Conservation (phyloP, 495 filamentous ascomycete genomes). For the Penicillium simplicissimum region DNA sequence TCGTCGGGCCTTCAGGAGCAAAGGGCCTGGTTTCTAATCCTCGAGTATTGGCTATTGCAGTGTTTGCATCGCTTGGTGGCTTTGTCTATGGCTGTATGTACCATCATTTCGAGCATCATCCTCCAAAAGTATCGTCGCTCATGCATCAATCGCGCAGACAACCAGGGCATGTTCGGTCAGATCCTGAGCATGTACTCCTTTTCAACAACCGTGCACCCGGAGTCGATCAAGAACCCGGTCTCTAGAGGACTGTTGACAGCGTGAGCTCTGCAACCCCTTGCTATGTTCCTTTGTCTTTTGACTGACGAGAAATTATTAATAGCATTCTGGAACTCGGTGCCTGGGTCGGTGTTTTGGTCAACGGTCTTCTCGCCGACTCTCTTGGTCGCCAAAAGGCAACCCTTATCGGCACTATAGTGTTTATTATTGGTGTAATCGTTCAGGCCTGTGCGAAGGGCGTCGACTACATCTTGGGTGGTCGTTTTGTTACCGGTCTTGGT, state of each 20-base stretch:
- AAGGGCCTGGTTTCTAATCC: slow-evolving; percentile 35
- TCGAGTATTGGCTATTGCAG: slow-evolving; percentile 35
- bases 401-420: slow-evolving; percentile 65
- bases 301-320: slow-evolving; percentile 58
- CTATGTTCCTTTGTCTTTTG: slow-evolving; percentile 3
- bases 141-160: slow-evolving; percentile 24
- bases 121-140: background rate
- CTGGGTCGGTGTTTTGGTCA: slow-evolving; percentile 74
- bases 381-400: slow-evolving; percentile 73
- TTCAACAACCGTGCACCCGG: slow-evolving; percentile 25
- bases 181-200: slow-evolving; percentile 39
- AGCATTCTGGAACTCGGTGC: slow-evolving; percentile 82
- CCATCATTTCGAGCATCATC: background rate
- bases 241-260: background rate
- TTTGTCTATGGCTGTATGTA: slow-evolving; percentile 41
- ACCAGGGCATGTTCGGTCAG: slow-evolving; percentile 44
- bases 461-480: slow-evolving; percentile 66
- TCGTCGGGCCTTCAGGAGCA: slow-evolving; percentile 32
- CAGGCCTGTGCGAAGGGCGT: slow-evolving; percentile 63
- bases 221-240: background rate
- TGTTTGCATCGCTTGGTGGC: slow-evolving; percentile 41
- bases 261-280: background rate
- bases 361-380: slow-evolving; percentile 73
- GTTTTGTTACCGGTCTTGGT: slow-evolving; percentile 63
- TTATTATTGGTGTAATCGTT: slow-evolving; percentile 73